Base-by-base conservation (phyloP, 768 basidiomycete species). In the Lyophyllum semitale region DNA sequence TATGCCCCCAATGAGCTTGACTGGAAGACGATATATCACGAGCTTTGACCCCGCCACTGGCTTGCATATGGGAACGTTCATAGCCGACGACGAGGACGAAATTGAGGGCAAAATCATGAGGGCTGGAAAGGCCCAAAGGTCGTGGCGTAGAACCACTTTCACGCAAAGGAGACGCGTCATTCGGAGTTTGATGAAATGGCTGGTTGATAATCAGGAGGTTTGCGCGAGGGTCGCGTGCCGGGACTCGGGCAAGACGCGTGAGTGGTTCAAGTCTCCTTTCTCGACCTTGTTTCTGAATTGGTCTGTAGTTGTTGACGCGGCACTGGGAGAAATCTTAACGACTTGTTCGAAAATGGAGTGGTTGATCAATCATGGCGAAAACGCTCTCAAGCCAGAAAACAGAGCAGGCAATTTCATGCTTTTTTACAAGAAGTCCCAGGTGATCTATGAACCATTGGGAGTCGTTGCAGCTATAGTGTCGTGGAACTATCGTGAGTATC, bases 301-400 rank as follows among this genome's bases (percentile, higher is more conserved):
- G 27, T 32, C 26, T 41, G 46, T 59, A 97, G 95, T 95, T 68
- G 79, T 98, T 56, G 96, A 98, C 63, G 95, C 95, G 29, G 88
- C 91, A 2, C 78, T 99, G 37, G 97, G 97, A 32, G 97, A 99
- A 72, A 90, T 98, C 60, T 66, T 99, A 40, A 91, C 91, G n/a
- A 97, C 94, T 0, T 91, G 92, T 66, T 90, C 92, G 11, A 99
- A 99, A 69, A 77, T 98, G 73, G 91, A 96, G 60, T 98, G 91
- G 91, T 67, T 98, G 17, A 81, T 98, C 42, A 82, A 86, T 7
- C 84, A 95, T 58, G 97, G 95, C 37, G 93, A 97, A 68, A 72
- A 77, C 22, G 84, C 80, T 37, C 74, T 99, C 30, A 76, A 75
- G 58, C 92, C 94, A 0, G 87, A 94, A 62, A 80, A 78, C 11